phyloP scores from a whole-genome alignment of 306 rosid species.

The Quercus agrifolia region DNA sequence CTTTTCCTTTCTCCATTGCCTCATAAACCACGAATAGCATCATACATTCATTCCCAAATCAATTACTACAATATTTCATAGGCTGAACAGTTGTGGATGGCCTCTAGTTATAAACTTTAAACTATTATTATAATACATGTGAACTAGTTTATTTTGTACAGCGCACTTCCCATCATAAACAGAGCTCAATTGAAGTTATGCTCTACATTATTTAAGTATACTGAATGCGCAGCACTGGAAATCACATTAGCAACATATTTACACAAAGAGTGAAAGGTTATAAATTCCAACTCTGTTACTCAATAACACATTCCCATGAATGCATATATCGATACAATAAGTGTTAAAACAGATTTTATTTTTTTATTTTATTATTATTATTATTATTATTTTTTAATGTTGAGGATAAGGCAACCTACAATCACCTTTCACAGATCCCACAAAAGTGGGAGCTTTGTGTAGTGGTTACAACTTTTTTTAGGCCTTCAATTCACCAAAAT shows the following conservation, averaged over 20 bases:
- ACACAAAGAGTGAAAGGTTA: background rate
- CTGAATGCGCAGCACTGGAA: too few relatives aligned
- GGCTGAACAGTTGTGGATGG: background rate
- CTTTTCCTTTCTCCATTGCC: background rate
- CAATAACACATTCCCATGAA: background rate
- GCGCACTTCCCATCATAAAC: too few relatives aligned
- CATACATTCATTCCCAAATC: background rate
- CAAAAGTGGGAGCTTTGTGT: too few relatives aligned
- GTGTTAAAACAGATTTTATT: background rate
- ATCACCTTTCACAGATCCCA: too few relatives aligned
- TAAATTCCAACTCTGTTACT: background rate
- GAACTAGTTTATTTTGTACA: background rate
- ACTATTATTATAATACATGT: background rate
- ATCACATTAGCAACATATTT: background rate
- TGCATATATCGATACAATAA: background rate
- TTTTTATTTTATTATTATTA: too few relatives aligned
- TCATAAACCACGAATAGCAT: background rate
- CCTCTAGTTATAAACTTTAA: background rate
- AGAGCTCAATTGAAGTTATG: too few relatives aligned
- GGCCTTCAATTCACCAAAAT: too few relatives aligned
- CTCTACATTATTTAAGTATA: too few relatives aligned
- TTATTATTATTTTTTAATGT: too few relatives aligned
- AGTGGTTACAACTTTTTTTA: too few relatives aligned
- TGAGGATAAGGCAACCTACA: too few relatives aligned
- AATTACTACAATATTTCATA: background rate